A percentile compares a stretch with the other conserved stretches of the same genome.
These are phyloP conservation scores for Aureobasidium sp. DNA, from an alignment of 2,329 filamentous ascomycete species.

Conservation along the genomic window DNA sequence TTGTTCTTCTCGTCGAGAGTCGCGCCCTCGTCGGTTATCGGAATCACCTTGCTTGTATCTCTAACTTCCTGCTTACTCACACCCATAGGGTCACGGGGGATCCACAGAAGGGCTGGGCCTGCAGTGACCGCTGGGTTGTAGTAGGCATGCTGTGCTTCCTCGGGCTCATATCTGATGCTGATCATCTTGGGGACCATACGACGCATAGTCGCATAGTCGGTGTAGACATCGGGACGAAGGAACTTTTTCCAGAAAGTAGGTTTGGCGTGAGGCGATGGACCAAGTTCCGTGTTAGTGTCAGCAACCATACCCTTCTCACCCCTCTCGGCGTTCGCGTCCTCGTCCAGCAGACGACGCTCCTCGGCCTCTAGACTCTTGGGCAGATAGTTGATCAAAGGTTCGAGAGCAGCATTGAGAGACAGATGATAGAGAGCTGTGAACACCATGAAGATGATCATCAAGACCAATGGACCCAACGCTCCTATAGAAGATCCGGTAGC, in stretches of 20 bases:
- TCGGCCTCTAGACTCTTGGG: slow-evolving; percentile 42
- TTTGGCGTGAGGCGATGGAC: slow-evolving; percentile 37
- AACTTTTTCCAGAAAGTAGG: slow-evolving; percentile 52
- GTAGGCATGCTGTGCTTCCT: slow-evolving; percentile 61
- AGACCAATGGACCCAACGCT: slow-evolving; percentile 56
- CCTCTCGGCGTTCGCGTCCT: slow-evolving; percentile 20
- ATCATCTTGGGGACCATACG: slow-evolving; percentile 56
- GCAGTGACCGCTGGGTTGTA: slow-evolving; percentile 61
- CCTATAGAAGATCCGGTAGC: slow-evolving; percentile 41
- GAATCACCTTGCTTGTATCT: slow-evolving; percentile 62
- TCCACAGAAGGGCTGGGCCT: slow-evolving; percentile 67
- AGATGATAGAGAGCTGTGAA: slow-evolving; percentile 71
- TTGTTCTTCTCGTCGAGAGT: slow-evolving; percentile 62
- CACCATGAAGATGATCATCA: slow-evolving; percentile 69
- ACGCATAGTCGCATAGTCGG: slow-evolving; percentile 63
- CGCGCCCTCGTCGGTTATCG: slow-evolving; percentile 73
- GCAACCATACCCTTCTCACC: slow-evolving; percentile 24
- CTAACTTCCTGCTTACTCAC: slow-evolving; percentile 74
- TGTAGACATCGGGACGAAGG: slow-evolving; percentile 68
- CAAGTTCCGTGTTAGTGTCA: slow-evolving; percentile 27
- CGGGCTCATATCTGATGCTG: slow-evolving; percentile 51
- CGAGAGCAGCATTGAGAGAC: slow-evolving; percentile 61
- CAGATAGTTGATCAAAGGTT: slow-evolving; percentile 68
- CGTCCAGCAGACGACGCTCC: slow-evolving; percentile 28
- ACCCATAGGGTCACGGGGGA: slow-evolving; percentile 66